Conservation (phyloP, 2,329 filamentous ascomycete genomes). For the Fusarium napiforme region DNA sequence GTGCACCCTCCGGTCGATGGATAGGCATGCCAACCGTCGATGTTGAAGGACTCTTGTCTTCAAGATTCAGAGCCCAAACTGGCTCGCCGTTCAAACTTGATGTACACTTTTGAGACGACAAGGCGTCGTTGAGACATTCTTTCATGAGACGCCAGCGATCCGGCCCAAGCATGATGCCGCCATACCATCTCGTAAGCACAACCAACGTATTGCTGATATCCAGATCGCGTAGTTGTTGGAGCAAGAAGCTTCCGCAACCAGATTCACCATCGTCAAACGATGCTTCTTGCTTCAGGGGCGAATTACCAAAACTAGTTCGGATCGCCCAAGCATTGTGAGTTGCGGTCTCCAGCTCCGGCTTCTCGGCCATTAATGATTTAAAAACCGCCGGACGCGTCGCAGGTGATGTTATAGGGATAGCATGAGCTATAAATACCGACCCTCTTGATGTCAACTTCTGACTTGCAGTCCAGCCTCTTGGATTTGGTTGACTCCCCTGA, state of each 20-base stretch:
- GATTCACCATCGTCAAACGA: conserved; percentile 71
- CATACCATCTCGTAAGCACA: conserved; percentile 71
- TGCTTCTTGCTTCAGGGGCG: conserved; percentile 58
- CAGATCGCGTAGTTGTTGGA: conserved; percentile 64
- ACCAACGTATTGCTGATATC: conserved; percentile 64
- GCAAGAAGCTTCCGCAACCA: conserved; percentile 66
- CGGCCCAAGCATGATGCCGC: conserved; percentile 69
- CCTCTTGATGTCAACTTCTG: conserved; percentile 61
- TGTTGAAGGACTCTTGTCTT: conserved; percentile 57
- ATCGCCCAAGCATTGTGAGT: conserved; percentile 68
- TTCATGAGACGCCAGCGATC: conserved; percentile 73
- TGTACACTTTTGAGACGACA: conserved; percentile 60
- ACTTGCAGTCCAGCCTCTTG: conserved; percentile 62
- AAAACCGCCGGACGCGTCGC: conserved; percentile 58
- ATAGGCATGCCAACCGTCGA: conserved; percentile 71
- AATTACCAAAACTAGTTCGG: conserved; percentile 51
- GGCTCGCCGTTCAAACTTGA: conserved; percentile 59
- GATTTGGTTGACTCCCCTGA: conserved; percentile 26
- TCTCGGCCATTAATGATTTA: conserved; percentile 59
- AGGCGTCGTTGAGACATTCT: conserved; percentile 64
- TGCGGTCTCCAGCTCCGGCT: conserved; percentile 63
- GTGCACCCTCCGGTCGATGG: conserved; percentile 77
- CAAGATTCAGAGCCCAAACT: conserved; percentile 69
- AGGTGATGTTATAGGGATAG: conserved; percentile 50
- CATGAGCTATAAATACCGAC: conserved; percentile 69